phyloP scores from a whole-genome alignment of 306 rosid species.

The Vicia villosa region DNA sequence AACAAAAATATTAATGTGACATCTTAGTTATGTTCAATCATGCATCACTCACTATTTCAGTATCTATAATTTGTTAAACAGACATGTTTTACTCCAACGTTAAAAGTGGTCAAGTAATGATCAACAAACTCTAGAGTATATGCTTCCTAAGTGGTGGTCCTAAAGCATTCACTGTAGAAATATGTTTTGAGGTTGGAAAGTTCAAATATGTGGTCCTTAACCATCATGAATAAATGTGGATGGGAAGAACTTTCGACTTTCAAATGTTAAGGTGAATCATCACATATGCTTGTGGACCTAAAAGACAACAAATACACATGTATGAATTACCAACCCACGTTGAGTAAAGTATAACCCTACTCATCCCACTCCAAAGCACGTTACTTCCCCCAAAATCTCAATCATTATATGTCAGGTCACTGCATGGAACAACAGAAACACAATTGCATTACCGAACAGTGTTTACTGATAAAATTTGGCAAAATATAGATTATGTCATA shows the following conservation, averaged over 20 bases:
- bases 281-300: constrained; percentile 44
- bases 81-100: neutral
- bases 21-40: neutral
- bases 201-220: constrained; percentile 52
- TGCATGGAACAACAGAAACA: constrained; percentile 24
- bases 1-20: neutral
- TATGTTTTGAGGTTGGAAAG: constrained; percentile 21
- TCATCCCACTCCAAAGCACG: constrained; percentile 49
- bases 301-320: constrained; percentile 41
- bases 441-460: constrained; percentile 12
- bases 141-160: constrained; percentile 38
- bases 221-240: constrained; percentile 42
- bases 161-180: constrained; percentile 26
- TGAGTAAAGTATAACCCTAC: constrained; percentile 36
- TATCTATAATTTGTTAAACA: neutral
- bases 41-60: neutral
- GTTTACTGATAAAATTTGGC: neutral
- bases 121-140: constrained; percentile 9
- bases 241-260: constrained; percentile 37
- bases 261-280: constrained; percentile 37
- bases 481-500: neutral
- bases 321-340: constrained; percentile 43
- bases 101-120: constrained; percentile 38
- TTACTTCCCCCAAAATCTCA: constrained; percentile 43
- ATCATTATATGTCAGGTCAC: constrained; percentile 38